Evolutionary conservation across 352 stramenopile species (phyloP), one percentile per base, ranked within the genome.

Genomic region (Stramenopiles sp.): DNA sequence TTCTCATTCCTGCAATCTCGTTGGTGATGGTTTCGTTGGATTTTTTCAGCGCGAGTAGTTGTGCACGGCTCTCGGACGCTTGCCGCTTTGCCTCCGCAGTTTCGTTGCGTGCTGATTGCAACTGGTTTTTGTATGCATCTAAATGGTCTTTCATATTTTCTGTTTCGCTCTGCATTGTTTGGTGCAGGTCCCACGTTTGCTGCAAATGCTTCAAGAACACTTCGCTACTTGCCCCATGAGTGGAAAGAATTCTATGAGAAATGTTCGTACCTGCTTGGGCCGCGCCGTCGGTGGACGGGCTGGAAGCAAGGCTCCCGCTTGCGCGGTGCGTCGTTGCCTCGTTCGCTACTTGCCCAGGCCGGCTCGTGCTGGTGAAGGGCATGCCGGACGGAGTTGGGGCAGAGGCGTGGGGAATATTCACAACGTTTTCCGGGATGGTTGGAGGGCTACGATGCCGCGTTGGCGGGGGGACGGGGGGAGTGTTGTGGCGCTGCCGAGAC

Each of bases 181-280:
- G 53, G 12, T 71, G 53, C 35, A 71, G 12, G 35, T 71, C 53
- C 53, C 53, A 71, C 12, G 53, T 71, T 71, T 71, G 53, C 12
- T 71, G 53, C 53, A 71, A 71, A 71, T 71, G 53, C 12, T 71
- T 71, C 35, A 71, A 71, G 12, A 71, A 71, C 2, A 71, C 53
- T 71, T 71, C 53, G 6, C 53, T 71, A 71, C 2, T 71, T 6
- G 53, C 53, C 33, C 53, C 53, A 71, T 71, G 53, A 2, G 53
- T 71, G 33, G 53, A 35, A 4, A 71, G 35, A 35, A 71, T 71
- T 2, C 53, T 2, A 6, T 71, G 53, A 6, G 53, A 71, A 6
- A 71, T 71, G 6, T 31, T 71, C 4, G 33, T 71, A 6, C 53
- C 53, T 35, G 6, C 2, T 71, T 71, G 53, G 53, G 2, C 12